Conservation (phyloP, 495 filamentous ascomycete genomes). For the Neurospora tetraspora region DNA sequence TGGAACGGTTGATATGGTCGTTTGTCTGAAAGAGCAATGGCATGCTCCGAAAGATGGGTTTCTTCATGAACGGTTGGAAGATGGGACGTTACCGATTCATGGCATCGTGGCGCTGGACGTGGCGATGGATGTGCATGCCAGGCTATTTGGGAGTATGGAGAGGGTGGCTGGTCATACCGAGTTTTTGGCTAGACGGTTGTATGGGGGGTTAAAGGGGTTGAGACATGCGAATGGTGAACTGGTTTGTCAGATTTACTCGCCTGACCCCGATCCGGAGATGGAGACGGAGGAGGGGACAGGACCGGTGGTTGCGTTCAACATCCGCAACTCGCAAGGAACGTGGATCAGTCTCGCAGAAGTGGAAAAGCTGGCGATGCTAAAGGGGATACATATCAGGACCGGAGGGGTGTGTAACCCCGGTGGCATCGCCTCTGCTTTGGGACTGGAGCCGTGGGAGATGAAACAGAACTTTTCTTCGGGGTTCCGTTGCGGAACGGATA, state of each 20-base stretch:
- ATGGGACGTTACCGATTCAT: slow-evolving; percentile 84
- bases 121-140: slow-evolving; percentile 57
- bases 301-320: slow-evolving; percentile 76
- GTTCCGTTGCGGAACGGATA: slow-evolving; percentile 66
- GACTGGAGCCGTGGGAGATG: slow-evolving; percentile 68
- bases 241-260: slow-evolving; percentile 60
- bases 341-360: slow-evolving; percentile 78
- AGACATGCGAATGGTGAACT: slow-evolving; percentile 55
- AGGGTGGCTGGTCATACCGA: slow-evolving; percentile 66
- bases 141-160: slow-evolving; percentile 58
- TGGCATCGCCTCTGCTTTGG: slow-evolving; percentile 59
- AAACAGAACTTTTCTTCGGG: slow-evolving; percentile 71
- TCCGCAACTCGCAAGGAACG: slow-evolving; percentile 51
- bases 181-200: slow-evolving; percentile 50
- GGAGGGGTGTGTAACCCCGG: slow-evolving; percentile 90
- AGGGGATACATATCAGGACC: slow-evolving; percentile 70
- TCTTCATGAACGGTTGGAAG: slow-evolving; percentile 76
- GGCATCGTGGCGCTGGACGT: slow-evolving; percentile 71
- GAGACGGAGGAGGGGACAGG: slow-evolving; percentile 40
- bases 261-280: too few species aligned
- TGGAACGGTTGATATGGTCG: slow-evolving; percentile 82
- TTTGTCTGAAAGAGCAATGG: slow-evolving; percentile 54
- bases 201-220: slow-evolving; percentile 47
- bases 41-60: slow-evolving; percentile 60
- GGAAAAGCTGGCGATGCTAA: slow-evolving; percentile 70